Evolutionary conservation across 192 early-diverging fungal genomes (phyloP), one percentile per base, ranked within the genome.

Genomic region (Backusella westeae): DNA sequence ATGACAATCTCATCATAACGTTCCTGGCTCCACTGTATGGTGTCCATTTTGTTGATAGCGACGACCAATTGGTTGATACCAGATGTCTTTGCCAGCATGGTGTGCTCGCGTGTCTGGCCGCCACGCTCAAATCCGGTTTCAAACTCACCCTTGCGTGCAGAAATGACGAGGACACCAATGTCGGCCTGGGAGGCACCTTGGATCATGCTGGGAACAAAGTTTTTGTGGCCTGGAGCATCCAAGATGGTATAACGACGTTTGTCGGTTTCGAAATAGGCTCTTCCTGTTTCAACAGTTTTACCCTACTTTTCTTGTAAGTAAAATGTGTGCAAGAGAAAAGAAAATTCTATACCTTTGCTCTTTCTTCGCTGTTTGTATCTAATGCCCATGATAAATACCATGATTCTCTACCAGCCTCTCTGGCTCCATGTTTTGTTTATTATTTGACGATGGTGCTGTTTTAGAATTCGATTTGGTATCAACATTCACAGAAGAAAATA

Each of bases 1-100:
- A 74, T 52, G 44, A 94, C 84, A 82, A 91, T 91, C 75, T 99
- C 97, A 79, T 98, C 94, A 83, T 96, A 98, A 68, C 93, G 78
- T 10, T 85, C 92, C 89, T 98, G 92, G 79, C 89, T 85, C 97
- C 97, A 99, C 53, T 82, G 53, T 42, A 99, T 96, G 4, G 97
- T 99, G 80, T 99, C 98, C 98, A 99, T 99, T 90, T 99, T 99
- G 91, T 99, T 99, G 85, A 99, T 92, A 36, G 92, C 98, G 52
- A 98, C 89, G 53, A 98, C 87, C 68, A 99, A 77, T 44, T 91
- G 90, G 84, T 95, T 96, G 74, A 98, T 94, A 63, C 98, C 97
- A 15, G 93, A 90, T 26, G 96, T 97, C 89, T 97, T 98, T 73
- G 93, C 96, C 80, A 99, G 78, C 82, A 97, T 86, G 32, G 96